Conservation (phyloP, 805 yeast genomes). For the Peterozyma toletana region DNA sequence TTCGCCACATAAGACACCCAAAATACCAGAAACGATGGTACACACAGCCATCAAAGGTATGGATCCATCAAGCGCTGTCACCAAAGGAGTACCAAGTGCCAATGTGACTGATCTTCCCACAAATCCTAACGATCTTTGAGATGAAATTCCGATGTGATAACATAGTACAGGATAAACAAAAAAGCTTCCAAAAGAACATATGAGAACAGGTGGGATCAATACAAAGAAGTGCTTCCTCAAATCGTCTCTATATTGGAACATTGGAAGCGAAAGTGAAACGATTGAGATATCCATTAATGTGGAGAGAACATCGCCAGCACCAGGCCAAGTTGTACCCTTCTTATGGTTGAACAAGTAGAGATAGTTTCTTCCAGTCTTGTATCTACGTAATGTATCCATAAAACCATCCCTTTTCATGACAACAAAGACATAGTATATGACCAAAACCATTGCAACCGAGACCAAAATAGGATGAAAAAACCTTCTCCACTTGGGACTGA, state of each 20-base stretch:
- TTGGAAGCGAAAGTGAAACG: conserved; percentile 68
- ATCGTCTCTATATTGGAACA: conserved; percentile 67
- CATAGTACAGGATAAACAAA: conserved; percentile 68
- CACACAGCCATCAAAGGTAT: conserved; percentile 70
- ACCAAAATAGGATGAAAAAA: conserved; percentile 67
- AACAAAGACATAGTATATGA: conserved; percentile 55
- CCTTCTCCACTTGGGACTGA: conserved; percentile 40
- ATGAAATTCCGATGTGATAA: conserved; percentile 54
- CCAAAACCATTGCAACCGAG: conserved; percentile 55
- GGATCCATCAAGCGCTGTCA: conserved; percentile 60
- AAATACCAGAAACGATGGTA: conserved; percentile 68
- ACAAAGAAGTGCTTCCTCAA: conserved; percentile 50
- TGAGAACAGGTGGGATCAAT: conserved; percentile 51
- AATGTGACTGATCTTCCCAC: conserved; percentile 75
- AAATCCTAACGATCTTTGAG: conserved; percentile 60
- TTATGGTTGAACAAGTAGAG: conserved; percentile 43
- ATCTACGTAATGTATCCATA: conserved; percentile 40
- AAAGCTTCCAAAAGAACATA: conserved; percentile 49
- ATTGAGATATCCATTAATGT: conserved; percentile 73
- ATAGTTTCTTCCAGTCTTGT: conserved; percentile 67
- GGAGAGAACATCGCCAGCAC: conserved; percentile 71
- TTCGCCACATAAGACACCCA: conserved; percentile 66
- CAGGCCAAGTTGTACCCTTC: conserved; percentile 45
- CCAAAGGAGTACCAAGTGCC: conserved; percentile 73
- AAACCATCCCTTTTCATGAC: conserved; percentile 46